These are phyloP conservation scores for Trapa incisa DNA, from an alignment of 345 rosid species.

Conservation along the genomic window DNA sequence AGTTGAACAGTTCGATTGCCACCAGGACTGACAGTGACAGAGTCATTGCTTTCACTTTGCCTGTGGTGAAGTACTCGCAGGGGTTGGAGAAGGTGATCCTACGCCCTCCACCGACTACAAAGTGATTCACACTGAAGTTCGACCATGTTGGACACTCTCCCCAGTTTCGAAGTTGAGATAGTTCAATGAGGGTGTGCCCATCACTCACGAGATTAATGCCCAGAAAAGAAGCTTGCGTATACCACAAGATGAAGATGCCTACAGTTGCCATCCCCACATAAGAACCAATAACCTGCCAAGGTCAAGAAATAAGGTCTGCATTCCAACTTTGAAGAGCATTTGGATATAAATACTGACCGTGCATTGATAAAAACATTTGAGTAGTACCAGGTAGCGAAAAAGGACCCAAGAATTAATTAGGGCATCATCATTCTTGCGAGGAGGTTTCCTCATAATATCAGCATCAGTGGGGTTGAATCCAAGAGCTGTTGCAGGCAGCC, in stretches of 20 bases:
- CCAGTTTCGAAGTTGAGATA: conserved; percentile 70
- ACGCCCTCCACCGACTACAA: conserved; percentile 36
- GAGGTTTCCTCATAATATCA: conserved; percentile 77
- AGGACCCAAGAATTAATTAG: conserved; percentile 69
- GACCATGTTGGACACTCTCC: conserved; percentile 69
- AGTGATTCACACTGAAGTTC: conserved; percentile 60
- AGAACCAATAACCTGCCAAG: conserved; percentile 60
- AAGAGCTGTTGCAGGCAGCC: conserved; percentile 95
- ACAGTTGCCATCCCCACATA: conserved; percentile 96
- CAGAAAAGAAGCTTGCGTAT: conserved; percentile 64
- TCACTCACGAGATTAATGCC: conserved; percentile 60
- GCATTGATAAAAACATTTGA: neutral
- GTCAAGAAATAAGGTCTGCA: conserved; percentile 3
- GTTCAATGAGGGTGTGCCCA: conserved; percentile 62
- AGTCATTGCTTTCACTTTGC: conserved; percentile 83
- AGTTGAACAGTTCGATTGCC: conserved; percentile 87
- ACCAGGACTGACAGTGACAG: conserved; percentile 79
- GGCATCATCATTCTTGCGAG: conserved; percentile 66
- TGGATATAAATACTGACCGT: neutral
- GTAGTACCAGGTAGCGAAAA: conserved; percentile 57
- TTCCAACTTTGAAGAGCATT: neutral
- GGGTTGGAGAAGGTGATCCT: conserved; percentile 45
- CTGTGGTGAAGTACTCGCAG: conserved; percentile 73
- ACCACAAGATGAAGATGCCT: conserved; percentile 80
- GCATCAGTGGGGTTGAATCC: conserved; percentile 90